Evolutionary conservation across 331 rosid species (phyloP).

Genomic region (Rosa hybrid): DNA sequence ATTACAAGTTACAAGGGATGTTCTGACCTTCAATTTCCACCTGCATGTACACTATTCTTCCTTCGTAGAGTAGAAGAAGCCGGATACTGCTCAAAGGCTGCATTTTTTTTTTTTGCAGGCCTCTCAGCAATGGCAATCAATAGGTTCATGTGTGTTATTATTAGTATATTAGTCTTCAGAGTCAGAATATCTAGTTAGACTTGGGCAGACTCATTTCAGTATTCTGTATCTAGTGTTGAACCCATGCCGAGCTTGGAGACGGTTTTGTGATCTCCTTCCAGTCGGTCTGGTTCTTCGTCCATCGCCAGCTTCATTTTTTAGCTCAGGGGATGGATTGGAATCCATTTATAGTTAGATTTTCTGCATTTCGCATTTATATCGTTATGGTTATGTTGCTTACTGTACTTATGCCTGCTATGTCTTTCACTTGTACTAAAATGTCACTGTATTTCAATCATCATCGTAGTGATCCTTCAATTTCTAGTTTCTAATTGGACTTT

Average conservation of each 20-base stretch:
- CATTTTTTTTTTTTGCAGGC: slow-evolving; percentile 32
- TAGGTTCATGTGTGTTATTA: not conserved
- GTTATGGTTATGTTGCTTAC: slow-evolving; percentile 4
- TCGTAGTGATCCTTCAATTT: too few relatives aligned
- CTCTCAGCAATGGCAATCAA: slow-evolving; percentile 31
- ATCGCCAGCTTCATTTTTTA: slow-evolving; percentile 66
- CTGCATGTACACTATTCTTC: slow-evolving; percentile 2
- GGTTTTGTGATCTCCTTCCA: slow-evolving; percentile 83
- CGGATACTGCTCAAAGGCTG: slow-evolving; percentile 41
- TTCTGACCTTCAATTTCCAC: not conserved
- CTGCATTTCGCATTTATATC: slow-evolving; percentile 18
- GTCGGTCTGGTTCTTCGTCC: slow-evolving; percentile 33
- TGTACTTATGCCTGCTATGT: not conserved
- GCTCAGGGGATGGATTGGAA: slow-evolving; percentile 58
- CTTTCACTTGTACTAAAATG: not conserved
- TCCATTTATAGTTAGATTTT: not conserved
- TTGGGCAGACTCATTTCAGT: too few relatives aligned
- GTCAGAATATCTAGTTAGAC: not conserved
- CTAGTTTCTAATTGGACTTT: too few relatives aligned
- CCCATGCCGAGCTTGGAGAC: slow-evolving; percentile 58
- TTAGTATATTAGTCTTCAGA: not conserved
- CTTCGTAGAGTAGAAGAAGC: not conserved
- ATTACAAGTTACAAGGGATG: not conserved
- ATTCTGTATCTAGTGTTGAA: slow-evolving; percentile 19
- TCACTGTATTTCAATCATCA: too few relatives aligned